Conservation (phyloP, 2,329 filamentous ascomycete species). For the Lizonia empirigonia region DNA sequence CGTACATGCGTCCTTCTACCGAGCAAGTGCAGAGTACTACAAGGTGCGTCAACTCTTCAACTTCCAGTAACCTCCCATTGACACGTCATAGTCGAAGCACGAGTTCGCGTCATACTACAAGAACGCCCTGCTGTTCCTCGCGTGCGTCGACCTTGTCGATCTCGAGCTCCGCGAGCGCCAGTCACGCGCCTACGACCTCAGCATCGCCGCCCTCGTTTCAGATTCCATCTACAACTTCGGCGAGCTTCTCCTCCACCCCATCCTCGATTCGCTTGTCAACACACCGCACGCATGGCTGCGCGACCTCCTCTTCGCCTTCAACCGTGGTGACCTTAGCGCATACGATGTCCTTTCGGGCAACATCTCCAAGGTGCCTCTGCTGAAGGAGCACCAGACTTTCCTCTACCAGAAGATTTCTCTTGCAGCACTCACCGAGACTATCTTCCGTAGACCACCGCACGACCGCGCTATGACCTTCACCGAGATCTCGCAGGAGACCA, state of each 20-base stretch:
- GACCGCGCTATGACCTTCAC: slow-evolving; percentile 92
- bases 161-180: slow-evolving; percentile 77
- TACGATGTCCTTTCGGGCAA: slow-evolving; percentile 84
- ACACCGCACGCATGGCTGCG: slow-evolving; percentile 85
- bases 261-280: slow-evolving; percentile 81
- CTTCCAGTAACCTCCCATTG: neutral
- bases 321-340: slow-evolving; percentile 86
- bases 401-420: slow-evolving; percentile 98
- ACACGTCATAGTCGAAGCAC: slow-evolving; percentile 65
- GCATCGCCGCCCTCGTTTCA: slow-evolving; percentile 88
- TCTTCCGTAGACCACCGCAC: slow-evolving; percentile 94
- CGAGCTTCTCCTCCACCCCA: slow-evolving; percentile 95
- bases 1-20: slow-evolving; percentile 95
- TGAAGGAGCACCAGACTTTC: slow-evolving; percentile 79
- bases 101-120: slow-evolving; percentile 98
- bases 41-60: slow-evolving; percentile 57
- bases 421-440: slow-evolving; percentile 91
- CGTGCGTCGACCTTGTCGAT: slow-evolving; percentile 84
- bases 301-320: slow-evolving; percentile 96
- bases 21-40: slow-evolving; percentile 93
- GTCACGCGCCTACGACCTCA: slow-evolving; percentile 87
- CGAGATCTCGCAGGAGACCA: slow-evolving; percentile 88
- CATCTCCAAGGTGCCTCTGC: slow-evolving; percentile 77
- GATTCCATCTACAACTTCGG: slow-evolving; percentile 99
- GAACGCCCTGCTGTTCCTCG: slow-evolving; percentile 95